These are phyloP conservation scores for Chrysosporium queenslandicum DNA, from an alignment of 2,329 filamentous ascomycete genomes.

Conservation along the genomic window DNA sequence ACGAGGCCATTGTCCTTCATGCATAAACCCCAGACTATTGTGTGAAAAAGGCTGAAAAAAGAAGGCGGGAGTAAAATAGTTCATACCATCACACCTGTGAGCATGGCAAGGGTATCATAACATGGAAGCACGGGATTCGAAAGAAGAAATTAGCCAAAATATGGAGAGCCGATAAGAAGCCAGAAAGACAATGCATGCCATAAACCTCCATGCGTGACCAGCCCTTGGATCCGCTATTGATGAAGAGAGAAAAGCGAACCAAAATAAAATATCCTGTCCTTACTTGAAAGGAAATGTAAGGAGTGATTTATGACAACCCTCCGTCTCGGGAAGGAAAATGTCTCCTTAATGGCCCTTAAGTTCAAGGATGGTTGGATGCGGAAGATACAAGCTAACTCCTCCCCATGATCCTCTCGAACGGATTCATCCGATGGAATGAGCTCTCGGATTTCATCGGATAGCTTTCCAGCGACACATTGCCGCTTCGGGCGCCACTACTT, in stretches of 20 bases:
- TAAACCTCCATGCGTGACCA: too few species aligned
- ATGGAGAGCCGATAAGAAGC: not conserved
- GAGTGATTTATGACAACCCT: too few species aligned
- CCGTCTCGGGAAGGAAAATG: not conserved
- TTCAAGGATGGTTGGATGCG: too few species aligned
- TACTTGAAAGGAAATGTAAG: too few species aligned
- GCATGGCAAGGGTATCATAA: constrained; percentile 9
- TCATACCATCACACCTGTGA: constrained; percentile 2
- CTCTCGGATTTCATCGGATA: not conserved
- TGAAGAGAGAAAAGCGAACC: too few species aligned
- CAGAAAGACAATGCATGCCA: not conserved
- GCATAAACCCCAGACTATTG: not conserved
- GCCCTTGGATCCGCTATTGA: too few species aligned
- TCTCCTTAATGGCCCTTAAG: too few species aligned
- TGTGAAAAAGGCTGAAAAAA: not conserved
- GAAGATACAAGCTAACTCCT: not conserved
- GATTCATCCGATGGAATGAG: constrained; percentile 1
- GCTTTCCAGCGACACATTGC: not conserved
- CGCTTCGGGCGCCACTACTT: not conserved
- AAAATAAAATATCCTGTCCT: too few species aligned
- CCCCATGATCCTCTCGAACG: constrained; percentile 8
- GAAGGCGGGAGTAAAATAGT: not conserved
- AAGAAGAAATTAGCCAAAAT: not conserved
- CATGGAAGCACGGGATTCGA: not conserved
- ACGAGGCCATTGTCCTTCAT: too few species aligned